phyloP scores from a whole-genome alignment of 73 alveolate genomes.

The Urostyla sp. region DNA sequence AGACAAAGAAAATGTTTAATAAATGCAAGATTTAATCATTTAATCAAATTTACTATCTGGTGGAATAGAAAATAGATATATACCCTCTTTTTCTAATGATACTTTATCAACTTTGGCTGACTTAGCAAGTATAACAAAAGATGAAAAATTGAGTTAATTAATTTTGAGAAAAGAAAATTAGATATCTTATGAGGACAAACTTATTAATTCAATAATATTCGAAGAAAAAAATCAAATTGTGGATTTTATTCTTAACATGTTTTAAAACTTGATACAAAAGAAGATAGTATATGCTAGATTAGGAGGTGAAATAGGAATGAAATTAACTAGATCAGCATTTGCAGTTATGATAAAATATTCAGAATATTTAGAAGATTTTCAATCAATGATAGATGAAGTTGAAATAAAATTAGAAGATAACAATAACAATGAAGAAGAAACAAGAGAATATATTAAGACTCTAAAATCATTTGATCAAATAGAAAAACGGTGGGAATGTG shows the following conservation, averaged over 20 bases:
- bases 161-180: not conserved
- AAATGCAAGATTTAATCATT: not conserved
- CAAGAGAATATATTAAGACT: slow-evolving; percentile 23
- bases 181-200: slow-evolving; percentile 41
- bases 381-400: slow-evolving; percentile 16
- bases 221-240: slow-evolving; percentile 49
- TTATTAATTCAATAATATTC: slow-evolving; percentile 14
- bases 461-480: slow-evolving; percentile 22
- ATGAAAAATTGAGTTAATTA: slow-evolving; percentile 1
- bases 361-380: slow-evolving; percentile 46
- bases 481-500: slow-evolving; percentile 60
- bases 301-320: slow-evolving; percentile 59
- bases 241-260: slow-evolving; percentile 19
- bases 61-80: slow-evolving; percentile 65
- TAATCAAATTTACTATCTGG: slow-evolving; percentile 63
- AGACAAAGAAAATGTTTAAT: too few relatives aligned
- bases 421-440: slow-evolving; percentile 21
- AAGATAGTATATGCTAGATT: slow-evolving; percentile 47
- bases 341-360: slow-evolving; percentile 55
- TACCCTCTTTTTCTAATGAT: slow-evolving; percentile 46
- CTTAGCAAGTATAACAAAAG: slow-evolving; percentile 47
- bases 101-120: slow-evolving; percentile 13
- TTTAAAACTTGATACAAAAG: slow-evolving; percentile 40
- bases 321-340: slow-evolving; percentile 59
- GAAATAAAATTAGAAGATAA: slow-evolving; percentile 26